phyloP scores from a whole-genome alignment of 257 asterid genomes.

The Solanum pimpinellifolium region DNA sequence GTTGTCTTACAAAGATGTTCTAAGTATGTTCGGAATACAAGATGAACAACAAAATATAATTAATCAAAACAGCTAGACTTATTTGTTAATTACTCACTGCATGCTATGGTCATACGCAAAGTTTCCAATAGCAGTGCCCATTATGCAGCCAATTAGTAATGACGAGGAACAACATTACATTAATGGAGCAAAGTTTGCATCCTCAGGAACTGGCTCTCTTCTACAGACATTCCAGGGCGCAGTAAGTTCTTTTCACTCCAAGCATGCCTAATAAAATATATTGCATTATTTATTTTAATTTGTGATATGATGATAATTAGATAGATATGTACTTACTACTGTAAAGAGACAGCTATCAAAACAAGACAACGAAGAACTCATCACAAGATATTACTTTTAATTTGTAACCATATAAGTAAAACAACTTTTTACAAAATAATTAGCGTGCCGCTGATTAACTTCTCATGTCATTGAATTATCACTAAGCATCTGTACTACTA shows the following conservation, averaged over 20 bases:
- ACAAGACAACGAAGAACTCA: neutral
- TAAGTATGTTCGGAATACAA: too few relatives aligned
- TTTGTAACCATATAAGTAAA: neutral
- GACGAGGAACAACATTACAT: neutral
- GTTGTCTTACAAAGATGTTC: too few relatives aligned
- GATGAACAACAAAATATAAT: too few relatives aligned
- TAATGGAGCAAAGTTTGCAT: conserved; percentile 55
- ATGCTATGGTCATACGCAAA: conserved; percentile 17
- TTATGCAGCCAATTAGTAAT: conserved; percentile 23
- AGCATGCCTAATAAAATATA: neutral
- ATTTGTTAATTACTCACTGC: too few relatives aligned
- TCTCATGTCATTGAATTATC: neutral
- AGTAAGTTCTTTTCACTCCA: conserved; percentile 14
- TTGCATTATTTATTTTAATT: neutral
- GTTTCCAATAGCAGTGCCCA: conserved; percentile 32
- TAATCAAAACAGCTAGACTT: too few relatives aligned
- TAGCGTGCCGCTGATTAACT: neutral
- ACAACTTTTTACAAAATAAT: neutral
- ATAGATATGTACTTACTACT: neutral
- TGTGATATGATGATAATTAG: neutral
- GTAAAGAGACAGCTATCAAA: neutral
- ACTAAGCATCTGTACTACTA: neutral
- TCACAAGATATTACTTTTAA: neutral
- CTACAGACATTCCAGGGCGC: conserved; percentile 39
- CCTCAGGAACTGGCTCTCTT: conserved; percentile 64